phyloP scores from a whole-genome alignment of 305 asterid genomes.

The Euphrasia arctica region DNA sequence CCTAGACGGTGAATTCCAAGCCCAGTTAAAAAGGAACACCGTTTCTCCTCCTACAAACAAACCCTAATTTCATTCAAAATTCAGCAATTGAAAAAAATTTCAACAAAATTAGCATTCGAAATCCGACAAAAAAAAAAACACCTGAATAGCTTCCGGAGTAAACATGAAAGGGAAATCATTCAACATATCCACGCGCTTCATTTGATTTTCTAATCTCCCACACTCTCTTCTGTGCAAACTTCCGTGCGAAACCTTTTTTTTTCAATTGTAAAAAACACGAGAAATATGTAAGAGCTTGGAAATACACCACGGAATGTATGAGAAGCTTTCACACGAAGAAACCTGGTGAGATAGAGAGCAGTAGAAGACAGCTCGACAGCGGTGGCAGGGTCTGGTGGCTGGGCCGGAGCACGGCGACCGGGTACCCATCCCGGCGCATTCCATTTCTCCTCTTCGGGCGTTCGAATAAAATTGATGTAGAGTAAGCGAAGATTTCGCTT shows the following conservation, averaged over 20 bases:
- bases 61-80: slow-evolving; percentile 6
- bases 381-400: slow-evolving; percentile 57
- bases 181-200: slow-evolving; percentile 44
- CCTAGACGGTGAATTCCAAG: slow-evolving; percentile 61
- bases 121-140: slow-evolving; percentile 7
- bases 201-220: slow-evolving; percentile 58
- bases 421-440: slow-evolving; percentile 82
- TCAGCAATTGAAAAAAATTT: slow-evolving; percentile 11
- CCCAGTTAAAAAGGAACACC: slow-evolving; percentile 55
- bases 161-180: slow-evolving; percentile 82
- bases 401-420: slow-evolving; percentile 65
- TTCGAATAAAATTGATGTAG: background rate
- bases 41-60: slow-evolving; percentile 39
- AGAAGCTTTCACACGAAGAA: background rate
- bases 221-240: slow-evolving; percentile 71
- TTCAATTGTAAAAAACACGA: slow-evolving; percentile 17
- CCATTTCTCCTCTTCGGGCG: slow-evolving; percentile 41
- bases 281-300: slow-evolving; percentile 10
- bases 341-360: slow-evolving; percentile 95
- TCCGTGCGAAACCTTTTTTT: slow-evolving; percentile 58
- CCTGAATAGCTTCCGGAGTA: slow-evolving; percentile 39
- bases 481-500: too few relatives aligned
- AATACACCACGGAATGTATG: background rate
- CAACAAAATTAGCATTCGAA: slow-evolving; percentile 6
- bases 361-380: slow-evolving; percentile 77